Evolutionary conservation across 345 rosid species (phyloP).

Genomic region (Mercurialis annua): DNA sequence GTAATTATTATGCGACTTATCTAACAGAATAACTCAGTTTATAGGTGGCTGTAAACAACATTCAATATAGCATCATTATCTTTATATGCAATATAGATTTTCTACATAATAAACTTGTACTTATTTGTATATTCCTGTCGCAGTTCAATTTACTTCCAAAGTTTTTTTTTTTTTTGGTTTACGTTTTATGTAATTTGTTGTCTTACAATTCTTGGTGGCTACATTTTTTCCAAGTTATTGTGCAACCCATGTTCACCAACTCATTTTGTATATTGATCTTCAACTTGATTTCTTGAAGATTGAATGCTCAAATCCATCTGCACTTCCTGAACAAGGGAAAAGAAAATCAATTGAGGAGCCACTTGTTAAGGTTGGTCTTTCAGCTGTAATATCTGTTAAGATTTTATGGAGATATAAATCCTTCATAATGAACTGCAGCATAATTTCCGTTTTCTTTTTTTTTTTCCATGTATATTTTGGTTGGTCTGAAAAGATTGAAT

Average conservation of each 20-base stretch:
- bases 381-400: background rate
- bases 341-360: conserved; percentile 93
- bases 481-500: conserved; percentile 59
- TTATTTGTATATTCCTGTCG: background rate
- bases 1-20: background rate
- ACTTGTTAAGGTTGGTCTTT: conserved; percentile 79
- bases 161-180: background rate
- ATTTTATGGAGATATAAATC: conserved; percentile 4
- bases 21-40: background rate
- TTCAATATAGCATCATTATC: background rate
- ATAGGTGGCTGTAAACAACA: background rate
- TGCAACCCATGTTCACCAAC: background rate
- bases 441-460: background rate
- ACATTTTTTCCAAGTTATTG: background rate
- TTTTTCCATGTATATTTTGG: background rate
- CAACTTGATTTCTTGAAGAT: conserved; percentile 48
- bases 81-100: background rate
- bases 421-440: background rate
- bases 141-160: background rate
- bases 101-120: background rate
- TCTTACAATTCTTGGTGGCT: background rate
- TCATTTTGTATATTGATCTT: conserved; percentile 9
- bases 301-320: conserved; percentile 94
- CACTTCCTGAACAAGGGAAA: conserved; percentile 93
- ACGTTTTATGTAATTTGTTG: conserved; percentile 7